A percentile compares a stretch with the other conserved stretches of the same genome.
Conservation (phyloP, 2,329 filamentous ascomycete species). For the Phialophora chinensis region DNA sequence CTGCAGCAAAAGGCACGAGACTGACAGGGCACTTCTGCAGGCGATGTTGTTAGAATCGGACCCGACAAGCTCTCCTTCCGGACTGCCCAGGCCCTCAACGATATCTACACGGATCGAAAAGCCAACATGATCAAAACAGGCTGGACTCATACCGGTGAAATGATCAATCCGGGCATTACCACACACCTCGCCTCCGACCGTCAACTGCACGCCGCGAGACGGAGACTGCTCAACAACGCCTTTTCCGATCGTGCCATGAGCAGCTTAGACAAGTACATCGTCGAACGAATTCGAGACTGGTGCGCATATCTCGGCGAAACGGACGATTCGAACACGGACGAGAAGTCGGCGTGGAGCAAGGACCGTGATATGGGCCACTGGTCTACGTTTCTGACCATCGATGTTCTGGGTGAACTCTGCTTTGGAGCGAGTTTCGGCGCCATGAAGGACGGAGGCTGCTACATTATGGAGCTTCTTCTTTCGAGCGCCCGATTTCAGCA, state of each 20-base stretch:
- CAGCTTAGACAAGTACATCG: conserved; percentile 53
- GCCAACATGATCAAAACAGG: conserved; percentile 56
- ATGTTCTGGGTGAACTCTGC: conserved; percentile 58
- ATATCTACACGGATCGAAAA: conserved; percentile 56
- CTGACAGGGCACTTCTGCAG: conserved; percentile 26
- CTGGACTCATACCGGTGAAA: conserved; percentile 56
- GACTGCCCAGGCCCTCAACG: conserved; percentile 47
- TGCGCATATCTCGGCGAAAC: conserved; percentile 41
- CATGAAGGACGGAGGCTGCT: conserved; percentile 53
- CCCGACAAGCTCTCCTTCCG: conserved; percentile 41
- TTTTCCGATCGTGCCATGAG: conserved; percentile 49
- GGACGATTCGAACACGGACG: conserved; percentile 4
- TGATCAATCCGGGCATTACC: conserved; percentile 43
- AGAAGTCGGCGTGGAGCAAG: conserved; percentile 44
- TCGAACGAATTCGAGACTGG: conserved; percentile 51
- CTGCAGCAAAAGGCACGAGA: neutral
- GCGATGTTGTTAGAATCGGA: conserved; percentile 40
- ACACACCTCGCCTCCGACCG: conserved; percentile 47
- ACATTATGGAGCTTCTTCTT: conserved; percentile 48
- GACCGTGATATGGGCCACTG: conserved; percentile 54
- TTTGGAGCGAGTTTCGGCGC: conserved; percentile 49
- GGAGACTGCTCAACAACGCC: conserved; percentile 45
- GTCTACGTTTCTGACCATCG: conserved; percentile 56
- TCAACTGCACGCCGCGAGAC: conserved; percentile 34
- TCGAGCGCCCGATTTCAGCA: conserved; percentile 19